Evolutionary conservation across 148 eudicot species (phyloP), one percentile per base, ranked within the genome.

Genomic region (Linanthus parryae): DNA sequence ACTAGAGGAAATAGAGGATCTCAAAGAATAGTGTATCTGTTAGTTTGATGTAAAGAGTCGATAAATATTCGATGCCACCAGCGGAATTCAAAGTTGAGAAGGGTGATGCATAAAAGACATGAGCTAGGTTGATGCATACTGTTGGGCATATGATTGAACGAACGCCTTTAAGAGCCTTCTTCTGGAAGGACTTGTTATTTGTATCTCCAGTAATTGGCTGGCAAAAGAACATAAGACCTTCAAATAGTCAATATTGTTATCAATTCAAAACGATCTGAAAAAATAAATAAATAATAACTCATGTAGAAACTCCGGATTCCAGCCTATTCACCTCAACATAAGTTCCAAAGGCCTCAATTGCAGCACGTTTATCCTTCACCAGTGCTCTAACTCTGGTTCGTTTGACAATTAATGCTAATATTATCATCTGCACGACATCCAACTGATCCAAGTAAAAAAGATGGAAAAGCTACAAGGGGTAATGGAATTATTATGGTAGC

Each of bases 291-390:
- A 29, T 19, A 15, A 15, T 14, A 37, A n/a, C 21, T 9, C 26
- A 4, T 30, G 34, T 37, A 8, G 17, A 1, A 44, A 40, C 10
- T 28, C 25, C 8, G 49, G 30, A 22, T n/a, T 24, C 16, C 14
- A 33, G 14, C 47, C 27, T 38, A 64, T 67, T 40, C 42, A 92
- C 98, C 88, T 92, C 98, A 39, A 92, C 83, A 22, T 92, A 92
- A 64, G 78, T 81, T 46, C 98, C 98, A 59, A 87, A 92, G 38
- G 98, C 94, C 68, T 87, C 98, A 52, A 84, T 59, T 17, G 96
- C 95, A 52, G 79, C 89, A 18, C 90, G 83, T 52, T 70, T 87
- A 52, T 87, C 76, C 77, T 92, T 92, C 69, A 92, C 98, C 58
- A 92, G 53, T 29, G 94, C 85, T 79, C 87, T 92, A 29, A 92